These are phyloP conservation scores for Theileria orientalis DNA, from an alignment of 169 alveolate genomes.

Conservation along the genomic window DNA sequence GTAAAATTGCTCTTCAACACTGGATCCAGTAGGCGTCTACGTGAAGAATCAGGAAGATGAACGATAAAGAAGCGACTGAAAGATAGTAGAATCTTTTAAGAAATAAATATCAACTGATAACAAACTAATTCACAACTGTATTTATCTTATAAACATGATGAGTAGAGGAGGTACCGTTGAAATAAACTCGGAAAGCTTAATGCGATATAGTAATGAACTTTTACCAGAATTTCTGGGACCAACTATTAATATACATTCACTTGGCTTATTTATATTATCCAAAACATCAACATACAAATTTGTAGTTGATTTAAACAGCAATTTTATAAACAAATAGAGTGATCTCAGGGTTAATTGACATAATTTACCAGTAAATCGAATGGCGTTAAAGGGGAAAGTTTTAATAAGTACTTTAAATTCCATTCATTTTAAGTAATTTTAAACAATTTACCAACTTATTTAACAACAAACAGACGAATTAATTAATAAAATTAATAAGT, in stretches of 20 bases:
- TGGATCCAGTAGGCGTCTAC: conserved; percentile 46
- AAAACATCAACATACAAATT: conserved; percentile 12
- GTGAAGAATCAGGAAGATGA: neutral
- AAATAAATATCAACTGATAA: neutral
- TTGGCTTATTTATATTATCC: neutral
- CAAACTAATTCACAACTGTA: neutral
- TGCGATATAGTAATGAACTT: conserved; percentile 57
- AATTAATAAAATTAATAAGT: no score
- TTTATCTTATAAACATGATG: neutral
- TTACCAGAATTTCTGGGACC: conserved; percentile 58
- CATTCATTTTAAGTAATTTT: conserved; percentile 11
- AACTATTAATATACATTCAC: conserved; percentile 31
- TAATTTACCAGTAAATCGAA: conserved; percentile 4
- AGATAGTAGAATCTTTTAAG: neutral
- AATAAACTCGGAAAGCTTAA: conserved; percentile 56
- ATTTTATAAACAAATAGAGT: conserved; percentile 1
- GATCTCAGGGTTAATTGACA: neutral
- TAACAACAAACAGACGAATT: neutral
- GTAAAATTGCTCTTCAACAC: conserved; percentile 37
- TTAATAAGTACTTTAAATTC: conserved; percentile 17
- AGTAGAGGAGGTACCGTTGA: conserved; percentile 38
- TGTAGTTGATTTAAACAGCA: conserved; percentile 6
- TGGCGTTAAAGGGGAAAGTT: conserved; percentile 16
- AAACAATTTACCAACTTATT: neutral
- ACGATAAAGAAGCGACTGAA: neutral